Percentiles rank a stretch among this genome's conserved stretches.
phyloP scores from a whole-genome alignment of 176 grass and related monocot species.

The Bromus sterilis region DNA sequence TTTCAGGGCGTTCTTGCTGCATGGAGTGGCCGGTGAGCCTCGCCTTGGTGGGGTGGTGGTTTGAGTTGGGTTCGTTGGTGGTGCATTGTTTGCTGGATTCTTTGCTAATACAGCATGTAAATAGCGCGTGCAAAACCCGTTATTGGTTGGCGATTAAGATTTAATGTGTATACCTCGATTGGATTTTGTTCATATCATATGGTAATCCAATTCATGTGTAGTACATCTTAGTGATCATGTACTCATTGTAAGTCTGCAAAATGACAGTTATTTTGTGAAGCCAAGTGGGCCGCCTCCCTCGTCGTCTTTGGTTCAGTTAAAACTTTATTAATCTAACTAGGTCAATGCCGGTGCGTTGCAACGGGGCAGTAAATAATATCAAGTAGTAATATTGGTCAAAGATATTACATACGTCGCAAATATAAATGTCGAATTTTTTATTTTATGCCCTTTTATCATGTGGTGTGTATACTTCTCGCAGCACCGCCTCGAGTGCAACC shows the following conservation, averaged over 20 bases:
- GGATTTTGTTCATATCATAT: constrained; percentile 15
- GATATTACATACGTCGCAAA: no score
- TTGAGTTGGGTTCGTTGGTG: background rate
- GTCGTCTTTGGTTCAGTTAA: background rate
- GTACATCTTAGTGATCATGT: background rate
- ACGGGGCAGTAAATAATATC: no score
- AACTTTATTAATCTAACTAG: no score
- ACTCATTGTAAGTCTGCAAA: background rate
- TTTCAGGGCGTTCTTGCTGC: constrained; percentile 74
- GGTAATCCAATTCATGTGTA: constrained; percentile 23
- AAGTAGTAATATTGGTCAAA: no score
- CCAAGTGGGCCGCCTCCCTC: background rate
- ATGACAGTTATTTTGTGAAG: background rate
- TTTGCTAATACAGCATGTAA: constrained; percentile 29
- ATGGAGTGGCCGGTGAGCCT: constrained; percentile 60
- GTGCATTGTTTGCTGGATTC: constrained; percentile 18
- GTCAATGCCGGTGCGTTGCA: no score
- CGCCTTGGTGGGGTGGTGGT: background rate
- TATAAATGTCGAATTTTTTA: no score
- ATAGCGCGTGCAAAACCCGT: constrained; percentile 13
- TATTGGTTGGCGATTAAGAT: background rate
- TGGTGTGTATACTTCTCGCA: no score
- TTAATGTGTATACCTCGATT: constrained; percentile 30
- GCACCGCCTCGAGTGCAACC: no score
- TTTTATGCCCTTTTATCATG: no score